Conservation (phyloP, 2,329 filamentous ascomycete species). For the Trichoderma koningiopsis region DNA sequence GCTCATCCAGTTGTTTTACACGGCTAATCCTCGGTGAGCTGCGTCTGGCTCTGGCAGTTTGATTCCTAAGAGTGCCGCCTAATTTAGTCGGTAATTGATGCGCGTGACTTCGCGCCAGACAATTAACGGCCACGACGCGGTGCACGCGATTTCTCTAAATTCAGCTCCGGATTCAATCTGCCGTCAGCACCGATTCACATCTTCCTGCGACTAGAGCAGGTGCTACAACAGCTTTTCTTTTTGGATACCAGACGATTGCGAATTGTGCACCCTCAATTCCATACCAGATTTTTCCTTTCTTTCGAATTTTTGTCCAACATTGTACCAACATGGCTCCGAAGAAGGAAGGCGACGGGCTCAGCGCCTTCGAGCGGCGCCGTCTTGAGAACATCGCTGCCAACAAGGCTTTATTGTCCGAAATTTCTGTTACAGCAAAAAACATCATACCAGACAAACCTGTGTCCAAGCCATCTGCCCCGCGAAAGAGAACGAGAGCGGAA, state of each 20-base stretch:
- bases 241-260: not conserved
- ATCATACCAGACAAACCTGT: conserved; percentile 61
- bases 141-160: conserved; percentile 5
- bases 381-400: conserved; percentile 87
- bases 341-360: conserved; percentile 56
- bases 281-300: not conserved
- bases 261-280: not conserved
- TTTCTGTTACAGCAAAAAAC: conserved; percentile 70
- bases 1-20: not conserved
- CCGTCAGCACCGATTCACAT: conserved; percentile 11
- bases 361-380: conserved; percentile 83
- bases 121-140: conserved; percentile 31
- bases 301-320: not conserved
- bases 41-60: not conserved
- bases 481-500: conserved; percentile 39
- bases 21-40: conserved; percentile 13
- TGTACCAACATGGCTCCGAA: conserved; percentile 47
- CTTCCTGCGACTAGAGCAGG: not conserved
- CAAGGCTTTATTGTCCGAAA: conserved; percentile 75
- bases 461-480: conserved; percentile 45
- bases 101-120: conserved; percentile 41
- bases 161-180: conserved; percentile 5
- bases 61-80: not conserved
- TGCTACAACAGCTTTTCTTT: not conserved
- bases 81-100: conserved; percentile 2